Base-by-base conservation (phyloP, 345 rosid species). In the Murraya paniculata region DNA sequence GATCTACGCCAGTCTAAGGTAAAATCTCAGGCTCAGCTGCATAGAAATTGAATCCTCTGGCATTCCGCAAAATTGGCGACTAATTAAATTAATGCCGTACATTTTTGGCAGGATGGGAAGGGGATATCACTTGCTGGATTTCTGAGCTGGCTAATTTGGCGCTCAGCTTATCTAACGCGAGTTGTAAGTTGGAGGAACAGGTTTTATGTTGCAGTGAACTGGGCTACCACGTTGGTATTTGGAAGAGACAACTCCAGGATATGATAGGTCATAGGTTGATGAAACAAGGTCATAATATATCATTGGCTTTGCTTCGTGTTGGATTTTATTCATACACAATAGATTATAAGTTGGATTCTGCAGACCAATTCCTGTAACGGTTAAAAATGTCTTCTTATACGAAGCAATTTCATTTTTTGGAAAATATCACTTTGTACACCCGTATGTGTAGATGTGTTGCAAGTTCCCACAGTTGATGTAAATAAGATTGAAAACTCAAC, bases 121-220 rank as follows among this genome's bases (percentile, higher is more conserved):
- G 97, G 97, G 8, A 9, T 89, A 74, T 89, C 96, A 3, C 79
- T 75, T 0, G 92, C 92, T 1, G 94, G 93, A 66, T 88, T 90
- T 30, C 31, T 81, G 1, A 91, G 90, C 82, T 90, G 90, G 90
- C 69, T 91, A 30, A 78, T 88, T 10, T 91, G 96, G 96, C 86
- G 90, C 2, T 92, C 91, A 8, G 97, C 97, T 10, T 88, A 92
- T 69, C 90, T 92, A 61, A 90, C 93, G 3, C 87, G 97, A 0
- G 94, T 92, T 10, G 74, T 92, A 6, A 90, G 94, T 75, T 92
- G 97, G 94, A 88, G 94, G 85, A 92, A 92, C 82, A 79, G 92
- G 84, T 83, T 92, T 72, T 90, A 90, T 19, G 93, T 90, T 72
- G 91, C 89, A 0, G 83, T 92, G 69, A 92, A 92, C 84, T 92